Conservation (phyloP, 2,329 filamentous ascomycete genomes). For the Clarireedia homoeocarpa region DNA sequence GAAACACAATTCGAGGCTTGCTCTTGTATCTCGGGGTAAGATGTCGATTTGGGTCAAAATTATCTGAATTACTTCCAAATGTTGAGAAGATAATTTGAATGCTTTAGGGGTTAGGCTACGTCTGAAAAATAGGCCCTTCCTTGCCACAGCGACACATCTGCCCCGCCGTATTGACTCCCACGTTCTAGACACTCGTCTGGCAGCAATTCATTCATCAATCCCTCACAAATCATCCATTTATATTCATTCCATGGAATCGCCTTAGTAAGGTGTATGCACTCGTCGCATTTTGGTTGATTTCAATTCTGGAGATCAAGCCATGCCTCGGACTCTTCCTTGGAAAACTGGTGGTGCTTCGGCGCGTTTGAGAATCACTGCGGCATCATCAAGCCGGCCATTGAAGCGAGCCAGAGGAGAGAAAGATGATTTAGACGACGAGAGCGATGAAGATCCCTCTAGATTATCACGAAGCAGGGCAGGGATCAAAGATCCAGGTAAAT, state of each 20-base stretch:
- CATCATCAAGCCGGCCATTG: not conserved
- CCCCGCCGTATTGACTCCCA: too few species aligned
- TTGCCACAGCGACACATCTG: too few species aligned
- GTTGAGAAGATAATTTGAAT: too few species aligned
- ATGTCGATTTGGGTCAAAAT: too few species aligned
- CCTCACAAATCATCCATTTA: not conserved
- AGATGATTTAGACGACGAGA: not conserved
- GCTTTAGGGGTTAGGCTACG: too few species aligned
- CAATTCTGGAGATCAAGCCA: constrained; percentile 2
- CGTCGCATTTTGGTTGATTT: not conserved
- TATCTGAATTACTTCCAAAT: too few species aligned
- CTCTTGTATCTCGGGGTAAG: too few species aligned
- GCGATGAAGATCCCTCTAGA: not conserved
- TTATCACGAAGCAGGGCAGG: not conserved
- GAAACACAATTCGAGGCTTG: too few species aligned
- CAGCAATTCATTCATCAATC: not conserved
- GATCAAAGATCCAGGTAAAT: not conserved
- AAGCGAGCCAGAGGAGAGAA: constrained; percentile 15
- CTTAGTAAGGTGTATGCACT: too few species aligned
- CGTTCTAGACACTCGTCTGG: too few species aligned
- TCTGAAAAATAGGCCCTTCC: too few species aligned
- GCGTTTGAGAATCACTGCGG: constrained; percentile 3
- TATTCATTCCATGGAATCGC: not conserved
- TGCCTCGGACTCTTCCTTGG: constrained; percentile 27
- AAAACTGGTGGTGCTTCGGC: constrained; percentile 6